Percentiles rank a stretch among this genome's conserved stretches.
phyloP scores from a whole-genome alignment of 1,139 yeast species.

The Pneumocystis canis region DNA sequence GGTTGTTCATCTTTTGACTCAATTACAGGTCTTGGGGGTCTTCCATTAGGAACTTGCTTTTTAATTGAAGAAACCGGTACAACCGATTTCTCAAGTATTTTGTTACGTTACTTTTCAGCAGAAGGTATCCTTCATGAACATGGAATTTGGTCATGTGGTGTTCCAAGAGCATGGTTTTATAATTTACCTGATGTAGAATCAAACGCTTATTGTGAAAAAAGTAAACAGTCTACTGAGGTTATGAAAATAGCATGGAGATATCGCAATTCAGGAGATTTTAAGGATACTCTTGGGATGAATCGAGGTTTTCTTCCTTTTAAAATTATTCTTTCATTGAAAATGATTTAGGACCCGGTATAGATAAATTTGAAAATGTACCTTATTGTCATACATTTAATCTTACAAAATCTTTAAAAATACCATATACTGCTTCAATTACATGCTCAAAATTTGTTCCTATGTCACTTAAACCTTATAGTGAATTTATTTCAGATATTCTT shows the following conservation, averaged over 20 bases:
- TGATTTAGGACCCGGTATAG: constrained; percentile 7
- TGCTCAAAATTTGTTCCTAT: constrained; percentile 1
- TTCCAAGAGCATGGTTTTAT: constrained; percentile 48
- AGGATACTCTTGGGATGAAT: constrained; percentile 17
- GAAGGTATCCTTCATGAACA: constrained; percentile 58
- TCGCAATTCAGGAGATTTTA: constrained; percentile 35
- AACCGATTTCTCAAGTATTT: constrained; percentile 72
- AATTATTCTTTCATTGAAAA: constrained; percentile 13
- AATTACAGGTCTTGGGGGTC: constrained; percentile 50
- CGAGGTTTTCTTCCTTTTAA: neutral
- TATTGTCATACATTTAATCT: constrained; percentile 15
- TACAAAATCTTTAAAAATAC: constrained; percentile 13
- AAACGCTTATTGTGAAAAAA: constrained; percentile 27
- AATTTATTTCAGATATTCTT: constrained; percentile 11
- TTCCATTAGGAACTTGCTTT: constrained; percentile 62
- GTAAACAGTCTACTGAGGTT: constrained; percentile 40
- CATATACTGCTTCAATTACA: neutral
- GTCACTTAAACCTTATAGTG: constrained; percentile 9
- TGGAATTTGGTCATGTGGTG: constrained; percentile 42
- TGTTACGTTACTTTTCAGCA: constrained; percentile 57
- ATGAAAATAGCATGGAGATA: constrained; percentile 84
- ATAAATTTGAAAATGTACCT: constrained; percentile 3
- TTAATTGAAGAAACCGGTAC: constrained; percentile 74
- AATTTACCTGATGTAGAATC: constrained; percentile 45
- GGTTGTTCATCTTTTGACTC: constrained; percentile 37